phyloP scores from a whole-genome alignment of 129 eudicot genomes.

The Flaveria robusta region DNA sequence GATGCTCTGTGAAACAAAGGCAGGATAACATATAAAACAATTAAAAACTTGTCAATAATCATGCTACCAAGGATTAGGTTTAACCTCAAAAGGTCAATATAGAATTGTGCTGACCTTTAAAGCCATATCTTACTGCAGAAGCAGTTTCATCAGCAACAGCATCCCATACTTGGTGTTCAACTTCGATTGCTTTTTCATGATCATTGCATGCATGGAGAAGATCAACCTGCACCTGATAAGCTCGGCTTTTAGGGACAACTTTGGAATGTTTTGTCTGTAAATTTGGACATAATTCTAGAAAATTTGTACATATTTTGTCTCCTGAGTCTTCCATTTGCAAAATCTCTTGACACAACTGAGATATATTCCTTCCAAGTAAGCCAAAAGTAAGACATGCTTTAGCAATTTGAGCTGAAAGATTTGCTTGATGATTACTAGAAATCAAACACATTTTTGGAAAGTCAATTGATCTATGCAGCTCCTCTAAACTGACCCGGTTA shows the following conservation, averaged over 20 bases:
- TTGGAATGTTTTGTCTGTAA: conserved; percentile 57
- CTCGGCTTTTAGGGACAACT: conserved; percentile 86
- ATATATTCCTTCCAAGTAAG: conserved; percentile 83
- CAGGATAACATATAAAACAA: conserved; percentile 5
- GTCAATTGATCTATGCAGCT: conserved; percentile 86
- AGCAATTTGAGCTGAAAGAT: conserved; percentile 77
- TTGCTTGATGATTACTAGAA: conserved; percentile 82
- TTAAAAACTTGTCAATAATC: not conserved
- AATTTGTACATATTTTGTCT: conserved; percentile 54
- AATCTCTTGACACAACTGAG: conserved; percentile 79
- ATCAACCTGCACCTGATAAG: conserved; percentile 84
- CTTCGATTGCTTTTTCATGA: conserved; percentile 53
- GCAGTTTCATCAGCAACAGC: conserved; percentile 98
- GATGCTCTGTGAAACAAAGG: conserved; percentile 52
- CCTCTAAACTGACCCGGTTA: conserved; percentile 78
- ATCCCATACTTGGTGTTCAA: conserved; percentile 82
- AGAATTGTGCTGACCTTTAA: conserved; percentile 55
- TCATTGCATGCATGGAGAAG: conserved; percentile 72
- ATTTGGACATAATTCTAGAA: conserved; percentile 57
- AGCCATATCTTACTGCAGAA: conserved; percentile 94
- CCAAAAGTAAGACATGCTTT: conserved; percentile 77
- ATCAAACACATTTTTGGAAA: conserved; percentile 81
- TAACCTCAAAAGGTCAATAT: conserved; percentile 12
- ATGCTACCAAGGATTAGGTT: conserved; percentile 8
- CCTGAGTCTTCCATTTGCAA: conserved; percentile 71